phyloP scores from a whole-genome alignment of 139 green algal genomes.

The Nannochloris sp. region DNA sequence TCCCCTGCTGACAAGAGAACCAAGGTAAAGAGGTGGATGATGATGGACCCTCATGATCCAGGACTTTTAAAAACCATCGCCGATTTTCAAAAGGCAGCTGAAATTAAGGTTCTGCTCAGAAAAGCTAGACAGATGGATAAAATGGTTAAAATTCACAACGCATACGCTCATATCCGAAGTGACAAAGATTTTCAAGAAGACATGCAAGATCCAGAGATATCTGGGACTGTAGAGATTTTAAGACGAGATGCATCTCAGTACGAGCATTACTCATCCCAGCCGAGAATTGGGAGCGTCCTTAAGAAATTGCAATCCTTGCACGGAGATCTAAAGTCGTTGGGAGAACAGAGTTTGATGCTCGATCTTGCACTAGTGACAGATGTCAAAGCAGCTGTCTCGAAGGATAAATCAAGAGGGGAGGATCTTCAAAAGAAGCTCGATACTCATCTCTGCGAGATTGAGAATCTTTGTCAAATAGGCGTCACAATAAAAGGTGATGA shows the following conservation, averaged over 20 bases:
- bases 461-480: too few species aligned
- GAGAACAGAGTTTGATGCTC: not conserved
- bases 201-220: not conserved
- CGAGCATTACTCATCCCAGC: not conserved
- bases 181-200: conserved; percentile 4
- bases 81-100: not conserved
- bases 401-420: not conserved
- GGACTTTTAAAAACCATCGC: not conserved
- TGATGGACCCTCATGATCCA: not conserved
- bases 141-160: not conserved
- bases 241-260: not conserved
- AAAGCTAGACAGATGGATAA: not conserved
- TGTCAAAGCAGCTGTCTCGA: not conserved
- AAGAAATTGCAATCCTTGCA: not conserved
- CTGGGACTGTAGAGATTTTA: not conserved
- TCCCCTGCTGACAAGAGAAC: too few species aligned
- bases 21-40: not conserved
- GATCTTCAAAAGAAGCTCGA: not conserved
- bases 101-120: not conserved
- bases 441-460: not conserved
- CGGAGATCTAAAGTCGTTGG: not conserved
- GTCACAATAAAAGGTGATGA: too few species aligned
- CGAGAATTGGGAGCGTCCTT: not conserved
- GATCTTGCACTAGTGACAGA: conserved; percentile 3
- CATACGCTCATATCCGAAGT: not conserved